Evolutionary conservation across 176 grass and related monocot genomes (phyloP), one percentile per base, ranked within the genome.

Genomic region (Themeda triandra): DNA sequence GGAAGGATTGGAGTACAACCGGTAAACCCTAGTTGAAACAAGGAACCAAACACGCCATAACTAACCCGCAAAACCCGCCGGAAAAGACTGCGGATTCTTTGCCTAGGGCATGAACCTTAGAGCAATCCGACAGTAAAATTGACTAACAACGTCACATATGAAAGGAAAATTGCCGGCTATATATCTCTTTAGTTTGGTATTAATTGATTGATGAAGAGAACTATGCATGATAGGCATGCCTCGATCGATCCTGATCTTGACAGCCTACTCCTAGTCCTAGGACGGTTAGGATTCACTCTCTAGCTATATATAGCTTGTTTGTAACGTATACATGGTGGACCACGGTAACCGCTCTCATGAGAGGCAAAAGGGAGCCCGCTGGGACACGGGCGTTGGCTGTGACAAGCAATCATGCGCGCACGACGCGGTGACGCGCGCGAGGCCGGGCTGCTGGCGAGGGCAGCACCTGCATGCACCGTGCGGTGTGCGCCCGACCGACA

Each of bases 321-420:
- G n/a, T n/a, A n/a, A n/a, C n/a, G n/a, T n/a, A 7, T 42, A 10
- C 0, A 0, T 40, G 7, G 33, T 69, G 79, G 85, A 76, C 86
- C 86, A 87, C 63, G 40, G 79, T 76, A 82, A 76, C 62, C 13
- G 49, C n/a, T 45, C 35, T 59, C 19, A 25, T 58, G 28, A 87
- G 76, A 76, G 49, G 79, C 63, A 70, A 70, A 36, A 10, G 49
- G 24, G 77, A 46, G 66, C 63, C 40, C 27, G 46, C 46, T 21
- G 23, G n/a, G 54, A 4, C 67, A 46, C 44, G 13, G 44, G 13
- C 44, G 15, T n/a, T n/a, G n/a, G n/a, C 15, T 49, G 49, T 73
- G 87, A 75, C 87, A 80, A 85, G 41, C 70, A 37, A 85, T 85
- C 82, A 81, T 75, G 87, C 69, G 73, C 10, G 82, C 76, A 75